Percentiles rank a stretch among this genome's conserved stretches.
These are phyloP conservation scores for Populus tremula DNA, from an alignment of 345 rosid species.

Conservation along the genomic window DNA sequence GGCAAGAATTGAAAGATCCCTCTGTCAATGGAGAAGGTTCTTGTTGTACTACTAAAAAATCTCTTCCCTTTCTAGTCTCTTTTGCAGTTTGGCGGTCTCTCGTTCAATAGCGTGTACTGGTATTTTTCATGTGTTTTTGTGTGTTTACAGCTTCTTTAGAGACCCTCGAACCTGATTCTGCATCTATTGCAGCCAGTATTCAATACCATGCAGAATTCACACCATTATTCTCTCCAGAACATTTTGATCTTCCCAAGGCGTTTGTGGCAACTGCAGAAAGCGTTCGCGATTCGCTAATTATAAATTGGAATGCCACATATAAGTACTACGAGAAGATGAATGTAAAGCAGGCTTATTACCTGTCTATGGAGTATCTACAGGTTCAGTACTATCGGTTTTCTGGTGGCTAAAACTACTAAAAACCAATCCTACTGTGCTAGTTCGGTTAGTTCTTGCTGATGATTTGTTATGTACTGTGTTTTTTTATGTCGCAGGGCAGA, in stretches of 20 bases:
- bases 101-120: not conserved
- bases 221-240: conserved; percentile 48
- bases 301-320: conserved; percentile 57
- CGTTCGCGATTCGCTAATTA: conserved; percentile 44
- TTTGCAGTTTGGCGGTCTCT: not conserved
- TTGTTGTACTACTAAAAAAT: not conserved
- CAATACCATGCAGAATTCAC: conserved; percentile 58
- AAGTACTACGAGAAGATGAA: conserved; percentile 42
- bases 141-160: conserved; percentile 33
- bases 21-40: conserved; percentile 25
- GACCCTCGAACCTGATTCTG: conserved; percentile 35
- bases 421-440: not conserved
- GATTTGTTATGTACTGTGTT: not conserved
- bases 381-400: conserved; percentile 16
- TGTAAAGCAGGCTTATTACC: conserved; percentile 56
- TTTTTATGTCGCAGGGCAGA: conserved; percentile 44
- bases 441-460: not conserved
- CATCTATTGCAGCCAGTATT: conserved; percentile 43
- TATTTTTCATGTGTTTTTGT: not conserved
- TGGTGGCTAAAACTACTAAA: not conserved
- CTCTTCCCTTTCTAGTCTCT: not conserved
- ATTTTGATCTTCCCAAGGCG: conserved; percentile 53
- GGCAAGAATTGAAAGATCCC: conserved; percentile 33
- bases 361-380: conserved; percentile 63
- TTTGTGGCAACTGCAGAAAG: conserved; percentile 51